Conservation (phyloP, 179 eudicot genomes). For the Corrigiola litoralis region DNA sequence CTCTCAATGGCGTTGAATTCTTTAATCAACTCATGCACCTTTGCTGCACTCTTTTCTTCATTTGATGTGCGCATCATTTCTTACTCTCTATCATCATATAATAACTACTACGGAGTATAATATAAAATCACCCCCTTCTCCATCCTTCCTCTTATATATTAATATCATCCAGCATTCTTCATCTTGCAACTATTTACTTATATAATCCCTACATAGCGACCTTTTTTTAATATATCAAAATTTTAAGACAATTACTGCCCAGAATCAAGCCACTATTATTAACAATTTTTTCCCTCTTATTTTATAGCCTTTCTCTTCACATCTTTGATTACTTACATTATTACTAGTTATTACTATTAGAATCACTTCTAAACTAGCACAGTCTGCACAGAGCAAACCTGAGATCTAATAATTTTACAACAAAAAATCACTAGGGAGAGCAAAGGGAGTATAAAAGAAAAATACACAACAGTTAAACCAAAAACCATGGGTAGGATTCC, state of each 20-base stretch:
- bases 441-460: not conserved
- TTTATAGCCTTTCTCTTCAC: not conserved
- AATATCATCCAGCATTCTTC: constrained; percentile 6
- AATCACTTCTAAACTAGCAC: not conserved
- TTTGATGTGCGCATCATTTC: constrained; percentile 5
- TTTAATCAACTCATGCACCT: constrained; percentile 83
- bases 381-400: no score
- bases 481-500: constrained; percentile 72
- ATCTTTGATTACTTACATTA: not conserved
- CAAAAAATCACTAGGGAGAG: not conserved
- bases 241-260: no score
- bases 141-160: constrained; percentile 6
- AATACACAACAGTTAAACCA: no score
- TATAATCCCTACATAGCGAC: no score
- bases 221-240: no score
- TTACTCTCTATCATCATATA: constrained; percentile 3
- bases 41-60: constrained; percentile 29
- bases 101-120: not conserved
- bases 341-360: not conserved
- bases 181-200: not conserved
- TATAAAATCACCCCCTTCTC: constrained; percentile 7
- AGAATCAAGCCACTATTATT: not conserved
- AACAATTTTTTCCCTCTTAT: not conserved
- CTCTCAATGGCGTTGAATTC: constrained; percentile 91
- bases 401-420: not conserved